A percentile compares a stretch with the other conserved stretches of the same genome.
Evolutionary conservation across 805 yeast genomes (phyloP).

Genomic region (Lachancea meyersii): DNA sequence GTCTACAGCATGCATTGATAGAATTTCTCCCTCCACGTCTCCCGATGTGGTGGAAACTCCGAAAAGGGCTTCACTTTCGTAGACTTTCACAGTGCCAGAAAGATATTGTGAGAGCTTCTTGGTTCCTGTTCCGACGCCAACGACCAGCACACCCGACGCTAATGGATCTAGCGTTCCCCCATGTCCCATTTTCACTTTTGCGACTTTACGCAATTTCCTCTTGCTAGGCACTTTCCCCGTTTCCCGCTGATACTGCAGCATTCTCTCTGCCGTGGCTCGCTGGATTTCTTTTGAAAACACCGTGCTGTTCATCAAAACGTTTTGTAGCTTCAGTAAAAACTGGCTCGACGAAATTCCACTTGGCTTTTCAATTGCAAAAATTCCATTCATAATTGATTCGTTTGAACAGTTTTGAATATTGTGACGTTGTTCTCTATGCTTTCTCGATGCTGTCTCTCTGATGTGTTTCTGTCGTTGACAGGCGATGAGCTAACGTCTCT

Average conservation of each 20-base stretch:
- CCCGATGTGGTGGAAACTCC: slow-evolving; percentile 94
- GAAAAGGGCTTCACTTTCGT: slow-evolving; percentile 76
- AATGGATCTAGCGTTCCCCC: slow-evolving; percentile 96
- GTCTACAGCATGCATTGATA: slow-evolving; percentile 49
- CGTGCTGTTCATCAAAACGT: slow-evolving; percentile 51
- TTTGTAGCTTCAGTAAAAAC: slow-evolving; percentile 61
- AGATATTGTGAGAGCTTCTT: slow-evolving; percentile 68
- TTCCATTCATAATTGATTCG: slow-evolving; percentile 63
- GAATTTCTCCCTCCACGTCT: slow-evolving; percentile 80
- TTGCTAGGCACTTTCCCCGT: slow-evolving; percentile 44
- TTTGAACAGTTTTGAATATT: background rate
- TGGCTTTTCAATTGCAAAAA: slow-evolving; percentile 89
- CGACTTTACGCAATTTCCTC: slow-evolving; percentile 43
- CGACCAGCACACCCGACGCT: slow-evolving; percentile 88
- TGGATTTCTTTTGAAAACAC: slow-evolving; percentile 51
- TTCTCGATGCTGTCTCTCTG: too few relatives aligned
- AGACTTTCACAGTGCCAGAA: slow-evolving; percentile 68
- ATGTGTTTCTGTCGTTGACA: too few relatives aligned
- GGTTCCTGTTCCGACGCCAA: slow-evolving; percentile 92
- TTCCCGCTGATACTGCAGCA: slow-evolving; percentile 34
- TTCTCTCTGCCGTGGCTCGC: slow-evolving; percentile 43
- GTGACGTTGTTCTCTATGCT: too few relatives aligned
- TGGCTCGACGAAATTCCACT: slow-evolving; percentile 75
- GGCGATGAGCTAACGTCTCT: too few relatives aligned
- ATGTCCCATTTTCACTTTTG: slow-evolving; percentile 86